A percentile compares a stretch with the other conserved stretches of the same genome.
Evolutionary conservation across 2,329 filamentous ascomycete species (phyloP).

Genomic region (Calonectria fujianensis): DNA sequence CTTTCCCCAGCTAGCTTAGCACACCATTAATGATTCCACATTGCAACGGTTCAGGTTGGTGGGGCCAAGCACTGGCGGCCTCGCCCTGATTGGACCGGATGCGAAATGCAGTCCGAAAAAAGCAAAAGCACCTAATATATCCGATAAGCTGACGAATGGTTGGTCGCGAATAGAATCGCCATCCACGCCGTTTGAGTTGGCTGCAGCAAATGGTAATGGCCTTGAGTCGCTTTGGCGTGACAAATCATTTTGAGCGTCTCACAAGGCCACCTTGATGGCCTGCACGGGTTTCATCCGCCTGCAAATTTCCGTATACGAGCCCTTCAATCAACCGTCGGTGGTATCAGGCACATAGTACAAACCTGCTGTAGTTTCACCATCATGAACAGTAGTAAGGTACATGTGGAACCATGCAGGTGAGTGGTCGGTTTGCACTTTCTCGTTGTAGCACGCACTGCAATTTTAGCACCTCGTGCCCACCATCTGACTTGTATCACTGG

Average conservation of each 20-base stretch:
- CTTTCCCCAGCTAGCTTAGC: not conserved
- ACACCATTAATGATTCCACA: not conserved
- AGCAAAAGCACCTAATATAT: conserved; percentile 21
- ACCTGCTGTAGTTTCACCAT: not conserved
- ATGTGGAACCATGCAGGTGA: not conserved
- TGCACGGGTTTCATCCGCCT: not conserved
- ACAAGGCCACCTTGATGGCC: conserved; percentile 15
- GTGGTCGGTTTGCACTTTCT: no score
- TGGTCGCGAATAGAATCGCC: conserved; percentile 1
- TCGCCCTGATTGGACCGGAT: conserved; percentile 1
- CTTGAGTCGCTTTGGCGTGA: not conserved
- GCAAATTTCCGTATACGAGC: conserved; percentile 20
- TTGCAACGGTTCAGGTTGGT: conserved; percentile 9
- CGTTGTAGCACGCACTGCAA: not conserved
- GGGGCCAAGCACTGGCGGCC: not conserved
- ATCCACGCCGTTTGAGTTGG: not conserved
- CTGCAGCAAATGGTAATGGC: no score
- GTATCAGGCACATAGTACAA: no score
- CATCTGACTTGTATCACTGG: not conserved
- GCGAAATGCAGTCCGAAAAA: not conserved
- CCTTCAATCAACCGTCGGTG: not conserved
- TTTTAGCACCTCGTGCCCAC: not conserved
- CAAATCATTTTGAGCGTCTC: conserved; percentile 1
- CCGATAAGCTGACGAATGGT: conserved; percentile 1
- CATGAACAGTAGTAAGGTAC: not conserved